Base-by-base conservation (phyloP, 495 filamentous ascomycete genomes). In the Podospora didyma region DNA sequence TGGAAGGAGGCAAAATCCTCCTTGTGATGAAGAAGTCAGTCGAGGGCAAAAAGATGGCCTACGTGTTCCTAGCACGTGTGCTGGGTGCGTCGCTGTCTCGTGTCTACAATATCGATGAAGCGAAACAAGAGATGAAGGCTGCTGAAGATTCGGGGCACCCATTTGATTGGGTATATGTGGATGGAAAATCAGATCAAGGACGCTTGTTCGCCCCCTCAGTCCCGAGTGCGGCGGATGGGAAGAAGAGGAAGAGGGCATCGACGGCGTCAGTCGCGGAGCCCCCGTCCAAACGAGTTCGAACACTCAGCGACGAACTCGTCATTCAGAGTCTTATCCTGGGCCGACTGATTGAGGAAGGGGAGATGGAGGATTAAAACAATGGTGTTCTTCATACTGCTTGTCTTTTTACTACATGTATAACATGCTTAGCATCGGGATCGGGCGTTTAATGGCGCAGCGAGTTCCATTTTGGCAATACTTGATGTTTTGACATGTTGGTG, bases 291-390 rank as follows among this genome's bases (percentile, higher is more conserved):
- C 78, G 69, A 62, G 73, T 87, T 37, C 81, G 78, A 66, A 74
- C 72, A 66, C 80, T 96, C 45, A 87, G 86, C 31, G 89, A 96
- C 73, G 92, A 97, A 66, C 84, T 90, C 66, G 82, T 97, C 28
- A 86, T 96, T 54, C 95, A 98, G 75, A 97, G 92, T 68, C 73
- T 97, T 57, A 97, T 98, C 59, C 64, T 96, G 51, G 94, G 92
- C 5, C 82, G 82, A 53, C 62, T 96, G 59, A 78, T 89, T 61
- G 87, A 90, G 51, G 81, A 85, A 42, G 79, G 69, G 11, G 76
- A 78, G 57, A 68, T 78, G 69, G 67, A 71, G 31, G 65, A 58
- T 22, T 71, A 47, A 14, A 17, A 16, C 39, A 14, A 17, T 17
- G 39, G n/a, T 16, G 12, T 17, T 42, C 39, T 17, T 42, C 1